A percentile compares a stretch with the other conserved stretches of the same genome.
These are phyloP conservation scores for Phytophthora cryptogea DNA, from an alignment of 352 stramenopile species.

Conservation along the genomic window DNA sequence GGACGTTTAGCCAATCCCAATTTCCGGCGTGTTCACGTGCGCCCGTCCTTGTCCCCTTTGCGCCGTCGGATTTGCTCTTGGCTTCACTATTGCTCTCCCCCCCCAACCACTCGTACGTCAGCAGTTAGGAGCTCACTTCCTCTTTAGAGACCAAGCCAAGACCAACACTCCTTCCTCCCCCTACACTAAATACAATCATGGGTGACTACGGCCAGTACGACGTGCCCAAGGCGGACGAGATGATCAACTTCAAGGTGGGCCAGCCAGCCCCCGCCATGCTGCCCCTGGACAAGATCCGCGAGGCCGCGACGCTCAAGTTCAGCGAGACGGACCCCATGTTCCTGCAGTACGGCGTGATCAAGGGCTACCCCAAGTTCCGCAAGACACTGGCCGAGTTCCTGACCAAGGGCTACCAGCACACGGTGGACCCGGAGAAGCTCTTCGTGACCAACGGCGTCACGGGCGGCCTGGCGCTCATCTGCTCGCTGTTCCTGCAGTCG, in stretches of 20 bases:
- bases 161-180: background rate
- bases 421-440: conserved; percentile 82
- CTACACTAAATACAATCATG: conserved; percentile 40
- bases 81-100: conserved; percentile 5
- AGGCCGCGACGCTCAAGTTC: conserved; percentile 82
- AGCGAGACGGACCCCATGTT: conserved; percentile 85
- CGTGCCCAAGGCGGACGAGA: conserved; percentile 73
- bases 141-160: conserved; percentile 14
- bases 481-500: conserved; percentile 82
- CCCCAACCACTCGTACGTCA: conserved; percentile 29
- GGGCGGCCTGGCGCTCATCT: conserved; percentile 91
- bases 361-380: conserved; percentile 89
- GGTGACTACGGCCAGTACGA: conserved; percentile 88
- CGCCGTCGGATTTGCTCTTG: conserved; percentile 20
- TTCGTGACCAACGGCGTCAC: conserved; percentile 95
- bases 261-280: conserved; percentile 83
- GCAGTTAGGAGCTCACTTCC: conserved; percentile 5
- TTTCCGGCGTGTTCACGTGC: conserved; percentile 6
- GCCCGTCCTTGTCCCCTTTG: background rate
- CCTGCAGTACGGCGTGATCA: conserved; percentile 90
- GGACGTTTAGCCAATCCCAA: conserved; percentile 11
- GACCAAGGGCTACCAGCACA: conserved; percentile 72
- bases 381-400: conserved; percentile 77
- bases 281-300: conserved; percentile 86
- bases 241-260: conserved; percentile 93